phyloP scores from a whole-genome alignment of 2,329 filamentous ascomycete genomes.

The Phialophora macrospora region DNA sequence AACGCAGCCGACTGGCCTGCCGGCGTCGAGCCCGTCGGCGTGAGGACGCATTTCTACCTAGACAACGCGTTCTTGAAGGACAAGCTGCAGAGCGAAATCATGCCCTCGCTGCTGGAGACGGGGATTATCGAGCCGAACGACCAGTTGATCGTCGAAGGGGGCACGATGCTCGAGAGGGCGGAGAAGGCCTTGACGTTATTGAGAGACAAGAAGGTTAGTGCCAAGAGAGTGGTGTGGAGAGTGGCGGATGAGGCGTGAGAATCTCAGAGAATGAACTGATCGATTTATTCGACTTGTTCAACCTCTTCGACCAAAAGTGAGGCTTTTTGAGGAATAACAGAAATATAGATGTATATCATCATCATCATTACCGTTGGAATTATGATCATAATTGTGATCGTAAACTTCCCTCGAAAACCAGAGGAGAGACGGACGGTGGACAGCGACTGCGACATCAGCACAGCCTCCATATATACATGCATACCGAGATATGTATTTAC shows the following conservation, averaged over 20 bases:
- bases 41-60: conserved; percentile 61
- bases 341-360: too few species aligned
- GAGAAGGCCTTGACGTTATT: conserved; percentile 52
- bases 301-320: too few species aligned
- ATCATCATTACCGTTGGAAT: too few species aligned
- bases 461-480: too few species aligned
- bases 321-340: too few species aligned
- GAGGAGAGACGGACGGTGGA: too few species aligned
- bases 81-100: conserved; percentile 60
- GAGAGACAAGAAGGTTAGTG: conserved; percentile 52
- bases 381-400: too few species aligned
- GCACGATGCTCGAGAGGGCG: conserved; percentile 49
- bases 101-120: conserved; percentile 54
- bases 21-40: conserved; percentile 59
- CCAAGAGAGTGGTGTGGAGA: conserved; percentile 40
- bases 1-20: conserved; percentile 56
- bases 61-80: conserved; percentile 61
- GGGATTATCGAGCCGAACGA: conserved; percentile 51
- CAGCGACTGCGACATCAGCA: too few species aligned
- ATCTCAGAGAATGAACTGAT: too few species aligned
- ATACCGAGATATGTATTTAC: too few species aligned
- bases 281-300: too few species aligned
- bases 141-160: conserved; percentile 49
- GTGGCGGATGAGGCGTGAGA: conserved; percentile 25
- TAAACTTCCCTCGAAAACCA: too few species aligned